Evolutionary conservation across 305 asterid species (phyloP).

Genomic region (Plantago coronopus): DNA sequence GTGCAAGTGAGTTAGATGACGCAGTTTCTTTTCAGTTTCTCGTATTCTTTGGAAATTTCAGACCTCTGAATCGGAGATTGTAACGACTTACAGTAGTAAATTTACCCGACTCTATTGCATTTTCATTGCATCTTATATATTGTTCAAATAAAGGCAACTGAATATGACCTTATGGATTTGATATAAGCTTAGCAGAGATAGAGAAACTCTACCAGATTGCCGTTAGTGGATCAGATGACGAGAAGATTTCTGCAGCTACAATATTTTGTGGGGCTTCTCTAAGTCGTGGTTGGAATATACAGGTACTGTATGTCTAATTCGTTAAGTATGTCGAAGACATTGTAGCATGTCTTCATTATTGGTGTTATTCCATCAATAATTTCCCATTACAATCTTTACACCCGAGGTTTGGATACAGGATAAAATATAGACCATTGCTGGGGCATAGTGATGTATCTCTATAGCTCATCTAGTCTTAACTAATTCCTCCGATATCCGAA

Average conservation of each 20-base stretch:
- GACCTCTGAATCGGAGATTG: slow-evolving; percentile 23
- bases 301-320: slow-evolving; percentile 46
- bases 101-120: slow-evolving; percentile 24
- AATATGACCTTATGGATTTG: slow-evolving; percentile 58
- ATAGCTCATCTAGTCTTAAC: background rate
- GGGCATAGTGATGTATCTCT: slow-evolving; percentile 1
- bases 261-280: slow-evolving; percentile 94
- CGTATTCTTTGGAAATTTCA: slow-evolving; percentile 1
- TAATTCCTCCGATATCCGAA: background rate
- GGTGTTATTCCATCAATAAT: slow-evolving; percentile 5
- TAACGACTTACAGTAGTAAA: slow-evolving; percentile 15
- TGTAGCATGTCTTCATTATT: slow-evolving; percentile 18
- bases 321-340: slow-evolving; percentile 5
- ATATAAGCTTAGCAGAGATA: slow-evolving; percentile 94
- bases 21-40: slow-evolving; percentile 9
- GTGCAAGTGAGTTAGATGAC: slow-evolving; percentile 6
- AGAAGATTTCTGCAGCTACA: slow-evolving; percentile 92
- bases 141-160: slow-evolving; percentile 48
- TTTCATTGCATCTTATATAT: slow-evolving; percentile 11
- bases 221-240: slow-evolving; percentile 82
- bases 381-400: slow-evolving; percentile 18
- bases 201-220: slow-evolving; percentile 93
- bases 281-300: slow-evolving; percentile 96
- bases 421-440: slow-evolving; percentile 10
- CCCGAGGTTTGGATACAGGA: slow-evolving; percentile 9